Percentiles rank a stretch among this genome's conserved stretches.
Conservation (phyloP, 2,329 filamentous ascomycete species). For the Cladophialophora bantiana region DNA sequence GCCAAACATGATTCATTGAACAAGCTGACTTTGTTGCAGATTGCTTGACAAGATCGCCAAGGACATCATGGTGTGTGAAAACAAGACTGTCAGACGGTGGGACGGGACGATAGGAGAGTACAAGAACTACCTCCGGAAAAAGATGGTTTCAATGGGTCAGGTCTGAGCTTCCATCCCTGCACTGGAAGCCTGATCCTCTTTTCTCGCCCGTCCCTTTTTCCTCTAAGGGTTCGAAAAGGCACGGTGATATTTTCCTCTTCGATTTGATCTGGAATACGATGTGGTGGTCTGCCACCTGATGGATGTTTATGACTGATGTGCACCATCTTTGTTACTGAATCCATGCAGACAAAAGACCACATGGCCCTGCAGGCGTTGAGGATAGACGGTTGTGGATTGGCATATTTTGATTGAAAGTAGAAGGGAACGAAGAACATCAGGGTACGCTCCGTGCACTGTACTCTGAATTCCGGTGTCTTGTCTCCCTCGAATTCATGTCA, state of each 20-base stretch:
- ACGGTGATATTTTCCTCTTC: neutral
- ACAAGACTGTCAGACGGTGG: conserved; percentile 92
- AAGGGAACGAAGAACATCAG: neutral
- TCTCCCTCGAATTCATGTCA: neutral
- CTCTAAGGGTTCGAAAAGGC: neutral
- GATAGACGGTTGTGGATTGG: conserved; percentile 25
- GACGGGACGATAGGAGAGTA: conserved; percentile 88
- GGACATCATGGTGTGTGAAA: conserved; percentile 98
- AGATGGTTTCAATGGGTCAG: conserved; percentile 90
- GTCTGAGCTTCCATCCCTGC: conserved; percentile 63
- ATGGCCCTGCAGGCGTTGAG: conserved; percentile 30
- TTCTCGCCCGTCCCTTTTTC: neutral
- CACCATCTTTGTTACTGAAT: neutral
- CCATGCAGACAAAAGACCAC: conserved; percentile 10
- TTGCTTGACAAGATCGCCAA: conserved; percentile 99
- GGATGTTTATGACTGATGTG: conserved; percentile 12
- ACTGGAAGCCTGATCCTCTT: neutral
- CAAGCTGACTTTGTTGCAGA: conserved; percentile 56
- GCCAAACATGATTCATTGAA: neutral
- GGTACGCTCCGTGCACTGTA: neutral
- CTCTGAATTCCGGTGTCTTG: neutral
- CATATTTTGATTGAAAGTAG: neutral
- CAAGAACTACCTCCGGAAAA: conserved; percentile 99
- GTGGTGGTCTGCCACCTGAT: neutral
- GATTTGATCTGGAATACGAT: conserved; percentile 1